phyloP scores from a whole-genome alignment of 257 asterid genomes.

The Ligustrum vulgare region DNA sequence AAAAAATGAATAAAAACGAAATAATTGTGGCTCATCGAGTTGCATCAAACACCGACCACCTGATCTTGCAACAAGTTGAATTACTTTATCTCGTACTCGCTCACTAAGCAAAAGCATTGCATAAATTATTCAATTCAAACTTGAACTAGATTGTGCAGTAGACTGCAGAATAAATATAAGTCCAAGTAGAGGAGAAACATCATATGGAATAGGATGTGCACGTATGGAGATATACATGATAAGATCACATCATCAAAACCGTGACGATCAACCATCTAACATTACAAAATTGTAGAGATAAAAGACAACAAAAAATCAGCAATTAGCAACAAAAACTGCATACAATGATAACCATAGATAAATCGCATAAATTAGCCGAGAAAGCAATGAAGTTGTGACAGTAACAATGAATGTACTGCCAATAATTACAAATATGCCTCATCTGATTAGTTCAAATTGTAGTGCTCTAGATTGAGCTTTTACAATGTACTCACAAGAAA shows the following conservation, averaged over 20 bases:
- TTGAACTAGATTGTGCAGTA: too few species aligned
- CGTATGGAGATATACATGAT: not conserved
- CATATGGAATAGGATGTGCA: not conserved
- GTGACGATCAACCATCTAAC: not conserved
- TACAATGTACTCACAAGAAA: not conserved
- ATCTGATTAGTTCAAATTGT: not conserved
- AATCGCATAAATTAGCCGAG: too few species aligned
- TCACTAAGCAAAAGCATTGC: too few species aligned
- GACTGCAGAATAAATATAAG: too few species aligned
- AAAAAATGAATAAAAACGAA: not conserved
- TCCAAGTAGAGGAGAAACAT: not conserved
- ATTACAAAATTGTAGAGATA: not conserved
- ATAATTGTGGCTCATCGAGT: not conserved
- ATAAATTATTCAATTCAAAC: too few species aligned
- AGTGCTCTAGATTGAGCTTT: not conserved
- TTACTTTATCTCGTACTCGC: not conserved
- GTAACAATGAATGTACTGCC: not conserved
- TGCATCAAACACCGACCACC: not conserved
- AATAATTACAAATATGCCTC: not conserved
- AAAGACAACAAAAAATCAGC: not conserved
- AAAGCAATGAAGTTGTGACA: not conserved
- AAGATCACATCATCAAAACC: not conserved
- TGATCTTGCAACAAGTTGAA: not conserved
- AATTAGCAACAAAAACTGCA: too few species aligned
- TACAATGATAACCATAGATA: too few species aligned